Conservation (phyloP, 1,284 basidiomycete genomes). For the Lentinus polychrous region DNA sequence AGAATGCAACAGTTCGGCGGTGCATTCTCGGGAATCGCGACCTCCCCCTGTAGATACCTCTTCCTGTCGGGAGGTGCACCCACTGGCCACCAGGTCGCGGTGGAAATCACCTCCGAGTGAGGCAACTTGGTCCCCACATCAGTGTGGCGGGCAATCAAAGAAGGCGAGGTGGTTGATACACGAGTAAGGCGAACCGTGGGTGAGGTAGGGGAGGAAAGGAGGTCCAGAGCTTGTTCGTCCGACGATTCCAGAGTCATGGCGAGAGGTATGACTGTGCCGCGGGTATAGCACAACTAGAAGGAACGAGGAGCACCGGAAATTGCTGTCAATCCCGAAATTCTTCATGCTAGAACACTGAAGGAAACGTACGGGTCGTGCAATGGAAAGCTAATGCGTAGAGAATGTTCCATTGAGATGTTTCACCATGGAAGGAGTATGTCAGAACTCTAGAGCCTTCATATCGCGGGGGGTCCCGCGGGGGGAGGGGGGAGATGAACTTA, state of each 20-base stretch:
- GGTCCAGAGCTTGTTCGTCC: slow-evolving; percentile 18
- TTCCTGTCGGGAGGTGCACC: background rate
- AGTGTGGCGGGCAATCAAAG: slow-evolving; percentile 3
- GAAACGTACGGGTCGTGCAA: slow-evolving; percentile 17
- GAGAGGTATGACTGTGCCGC: slow-evolving; percentile 18
- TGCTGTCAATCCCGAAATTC: background rate
- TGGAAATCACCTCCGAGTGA: slow-evolving; percentile 8
- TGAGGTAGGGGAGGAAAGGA: slow-evolving; percentile 11
- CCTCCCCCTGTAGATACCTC: slow-evolving; percentile 14
- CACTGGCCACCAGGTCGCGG: slow-evolving; percentile 15
- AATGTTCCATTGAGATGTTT: too few species aligned
- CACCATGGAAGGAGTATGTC: too few species aligned
- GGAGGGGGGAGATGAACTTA: slow-evolving; percentile 7
- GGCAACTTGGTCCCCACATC: slow-evolving; percentile 1
- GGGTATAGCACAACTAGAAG: slow-evolving; percentile 17
- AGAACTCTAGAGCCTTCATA: too few species aligned
- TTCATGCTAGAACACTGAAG: background rate
- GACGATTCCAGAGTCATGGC: slow-evolving; percentile 10
- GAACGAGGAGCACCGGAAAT: background rate
- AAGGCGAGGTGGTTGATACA: slow-evolving; percentile 11
- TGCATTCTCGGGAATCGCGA: slow-evolving; percentile 13
- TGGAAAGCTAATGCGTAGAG: slow-evolving; percentile 12
- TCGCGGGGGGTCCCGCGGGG: too few species aligned
- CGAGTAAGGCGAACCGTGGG: slow-evolving; percentile 13
- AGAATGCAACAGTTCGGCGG: slow-evolving; percentile 16